phyloP scores from a whole-genome alignment of 306 rosid species.

The Myrica gale region DNA sequence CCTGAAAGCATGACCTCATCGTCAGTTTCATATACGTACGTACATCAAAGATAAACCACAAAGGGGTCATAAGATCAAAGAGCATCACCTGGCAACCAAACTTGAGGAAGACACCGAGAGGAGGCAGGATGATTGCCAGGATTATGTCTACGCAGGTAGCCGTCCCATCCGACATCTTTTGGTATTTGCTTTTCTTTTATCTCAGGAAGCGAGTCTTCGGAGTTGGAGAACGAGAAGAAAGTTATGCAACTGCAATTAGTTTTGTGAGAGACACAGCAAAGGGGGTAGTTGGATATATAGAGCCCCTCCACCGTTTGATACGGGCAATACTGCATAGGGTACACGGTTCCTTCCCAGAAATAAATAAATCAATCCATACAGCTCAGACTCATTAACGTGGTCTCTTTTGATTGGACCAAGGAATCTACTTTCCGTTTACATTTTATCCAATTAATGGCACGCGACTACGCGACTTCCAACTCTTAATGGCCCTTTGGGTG shows the following conservation, averaged over 20 bases:
- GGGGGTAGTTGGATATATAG: conserved; percentile 12
- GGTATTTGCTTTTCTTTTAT: not conserved
- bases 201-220: not conserved
- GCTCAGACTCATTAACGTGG: too few relatives aligned
- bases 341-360: too few relatives aligned
- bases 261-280: not conserved
- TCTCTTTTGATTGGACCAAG: too few relatives aligned
- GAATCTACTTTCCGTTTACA: too few relatives aligned
- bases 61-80: not conserved
- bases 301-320: not conserved
- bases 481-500: too few relatives aligned
- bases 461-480: too few relatives aligned
- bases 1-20: conserved; percentile 33
- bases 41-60: not conserved
- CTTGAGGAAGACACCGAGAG: conserved; percentile 90
- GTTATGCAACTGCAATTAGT: not conserved
- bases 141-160: conserved; percentile 62
- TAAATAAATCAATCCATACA: too few relatives aligned
- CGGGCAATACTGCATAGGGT: too few relatives aligned
- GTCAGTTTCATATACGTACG: not conserved
- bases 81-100: conserved; percentile 57
- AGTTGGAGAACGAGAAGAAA: not conserved
- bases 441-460: too few relatives aligned
- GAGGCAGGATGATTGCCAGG: conserved; percentile 76
- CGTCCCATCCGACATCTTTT: conserved; percentile 36